phyloP scores from a whole-genome alignment of 495 filamentous ascomycete genomes.

The Talaromyces stipitatus region DNA sequence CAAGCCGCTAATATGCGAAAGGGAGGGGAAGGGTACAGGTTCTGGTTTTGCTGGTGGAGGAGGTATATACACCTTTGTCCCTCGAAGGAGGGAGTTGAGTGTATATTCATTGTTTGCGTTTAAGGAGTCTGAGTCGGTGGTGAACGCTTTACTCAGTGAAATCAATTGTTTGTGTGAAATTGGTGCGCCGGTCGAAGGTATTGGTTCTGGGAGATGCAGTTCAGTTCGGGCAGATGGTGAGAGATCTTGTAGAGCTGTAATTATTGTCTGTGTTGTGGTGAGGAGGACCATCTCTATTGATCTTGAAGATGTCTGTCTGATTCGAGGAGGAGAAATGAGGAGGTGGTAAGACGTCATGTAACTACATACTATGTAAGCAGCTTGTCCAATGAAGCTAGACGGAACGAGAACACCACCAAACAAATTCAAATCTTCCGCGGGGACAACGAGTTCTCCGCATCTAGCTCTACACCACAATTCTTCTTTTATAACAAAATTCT shows the following conservation, averaged over 20 bases:
- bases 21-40: constrained; percentile 47
- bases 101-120: constrained; percentile 18
- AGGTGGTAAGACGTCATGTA: background rate
- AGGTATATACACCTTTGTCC: constrained; percentile 65
- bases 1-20: background rate
- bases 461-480: background rate
- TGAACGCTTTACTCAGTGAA: constrained; percentile 51
- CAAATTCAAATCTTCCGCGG: background rate
- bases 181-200: constrained; percentile 52
- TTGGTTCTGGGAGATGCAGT: constrained; percentile 26
- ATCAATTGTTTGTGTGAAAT: constrained; percentile 79
- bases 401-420: background rate
- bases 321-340: too few relatives aligned
- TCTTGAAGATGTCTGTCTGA: background rate
- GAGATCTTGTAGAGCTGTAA: constrained; percentile 50
- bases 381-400: background rate
- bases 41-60: constrained; percentile 72
- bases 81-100: constrained; percentile 61
- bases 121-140: too few relatives aligned
- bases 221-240: constrained; percentile 20
- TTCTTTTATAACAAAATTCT: too few relatives aligned
- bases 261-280: constrained; percentile 61
- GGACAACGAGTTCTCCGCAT: background rate
- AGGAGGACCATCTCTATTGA: constrained; percentile 66
- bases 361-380: too few relatives aligned